Percentiles rank a stretch among this genome's conserved stretches.
These are phyloP conservation scores for Oxytropis ochrocephala DNA, from an alignment of 306 rosid genomes.

Conservation along the genomic window DNA sequence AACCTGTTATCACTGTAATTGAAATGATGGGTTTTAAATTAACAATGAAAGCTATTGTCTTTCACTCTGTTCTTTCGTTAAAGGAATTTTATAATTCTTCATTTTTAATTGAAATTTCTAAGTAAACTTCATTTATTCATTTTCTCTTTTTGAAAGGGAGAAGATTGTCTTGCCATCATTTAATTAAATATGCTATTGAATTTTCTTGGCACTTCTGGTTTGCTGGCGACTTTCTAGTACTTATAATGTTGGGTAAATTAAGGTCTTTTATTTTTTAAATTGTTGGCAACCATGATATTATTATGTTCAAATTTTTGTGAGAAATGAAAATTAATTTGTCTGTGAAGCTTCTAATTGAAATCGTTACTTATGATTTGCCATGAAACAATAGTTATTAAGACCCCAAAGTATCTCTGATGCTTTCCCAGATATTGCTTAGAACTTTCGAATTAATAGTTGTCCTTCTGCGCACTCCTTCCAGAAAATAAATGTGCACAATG, in stretches of 20 bases:
- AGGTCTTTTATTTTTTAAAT: background rate
- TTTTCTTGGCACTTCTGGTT: background rate
- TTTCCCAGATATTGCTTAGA: conserved; percentile 1
- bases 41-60: conserved; percentile 7
- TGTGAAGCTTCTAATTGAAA: conserved; percentile 5
- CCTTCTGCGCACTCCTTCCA: background rate
- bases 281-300: background rate
- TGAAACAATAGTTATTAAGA: background rate
- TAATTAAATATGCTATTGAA: background rate
- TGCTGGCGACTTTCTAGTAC: background rate
- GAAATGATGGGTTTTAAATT: background rate
- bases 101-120: background rate
- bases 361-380: background rate
- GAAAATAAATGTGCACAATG: background rate
- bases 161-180: background rate
- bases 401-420: background rate
- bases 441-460: background rate
- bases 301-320: background rate
- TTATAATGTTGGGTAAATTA: background rate
- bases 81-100: background rate
- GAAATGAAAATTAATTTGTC: conserved; percentile 15
- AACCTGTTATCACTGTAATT: background rate
- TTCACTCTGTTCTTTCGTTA: background rate
- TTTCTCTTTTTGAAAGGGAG: background rate
- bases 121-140: background rate